These are phyloP conservation scores for Jatropha curcas DNA, from an alignment of 345 rosid species.

Conservation along the genomic window DNA sequence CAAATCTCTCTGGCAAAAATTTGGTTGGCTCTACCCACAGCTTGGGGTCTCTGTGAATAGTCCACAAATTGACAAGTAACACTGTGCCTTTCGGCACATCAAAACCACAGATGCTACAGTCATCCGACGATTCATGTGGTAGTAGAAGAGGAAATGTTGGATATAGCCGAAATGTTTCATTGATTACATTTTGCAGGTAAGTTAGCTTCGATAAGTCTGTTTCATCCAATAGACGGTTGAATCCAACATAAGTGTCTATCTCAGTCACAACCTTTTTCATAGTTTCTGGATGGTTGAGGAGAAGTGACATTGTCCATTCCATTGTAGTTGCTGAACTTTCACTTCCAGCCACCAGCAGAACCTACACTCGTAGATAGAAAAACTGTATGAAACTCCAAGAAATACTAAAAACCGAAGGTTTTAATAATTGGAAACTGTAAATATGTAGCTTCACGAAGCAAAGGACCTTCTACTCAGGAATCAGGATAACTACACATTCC, in stretches of 20 bases:
- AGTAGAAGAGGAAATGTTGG: constrained; percentile 33
- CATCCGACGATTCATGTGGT: constrained; percentile 27
- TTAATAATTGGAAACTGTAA: not conserved
- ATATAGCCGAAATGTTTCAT: constrained; percentile 24
- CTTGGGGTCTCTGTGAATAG: constrained; percentile 34
- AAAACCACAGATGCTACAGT: constrained; percentile 29
- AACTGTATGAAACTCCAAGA: too few species aligned
- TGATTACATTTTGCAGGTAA: constrained; percentile 25
- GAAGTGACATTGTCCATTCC: constrained; percentile 44
- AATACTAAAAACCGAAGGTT: not conserved
- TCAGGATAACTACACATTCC: too few species aligned
- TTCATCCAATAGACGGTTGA: constrained; percentile 26
- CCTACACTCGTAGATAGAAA: not conserved
- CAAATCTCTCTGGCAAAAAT: constrained; percentile 45
- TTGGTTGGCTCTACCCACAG: constrained; percentile 29
- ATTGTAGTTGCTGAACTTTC: constrained; percentile 33
- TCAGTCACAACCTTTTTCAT: constrained; percentile 21
- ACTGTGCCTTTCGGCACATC: constrained; percentile 25
- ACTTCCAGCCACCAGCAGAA: constrained; percentile 28
- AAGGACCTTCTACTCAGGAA: too few species aligned
- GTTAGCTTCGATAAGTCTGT: constrained; percentile 21
- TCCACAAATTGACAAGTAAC: constrained; percentile 27
- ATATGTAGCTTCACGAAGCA: too few species aligned
- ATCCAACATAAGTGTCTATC: constrained; percentile 22
- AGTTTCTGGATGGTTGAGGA: constrained; percentile 36